Conservation (phyloP, 495 filamentous ascomycete species). For the Hypoxylon cercidicola region DNA sequence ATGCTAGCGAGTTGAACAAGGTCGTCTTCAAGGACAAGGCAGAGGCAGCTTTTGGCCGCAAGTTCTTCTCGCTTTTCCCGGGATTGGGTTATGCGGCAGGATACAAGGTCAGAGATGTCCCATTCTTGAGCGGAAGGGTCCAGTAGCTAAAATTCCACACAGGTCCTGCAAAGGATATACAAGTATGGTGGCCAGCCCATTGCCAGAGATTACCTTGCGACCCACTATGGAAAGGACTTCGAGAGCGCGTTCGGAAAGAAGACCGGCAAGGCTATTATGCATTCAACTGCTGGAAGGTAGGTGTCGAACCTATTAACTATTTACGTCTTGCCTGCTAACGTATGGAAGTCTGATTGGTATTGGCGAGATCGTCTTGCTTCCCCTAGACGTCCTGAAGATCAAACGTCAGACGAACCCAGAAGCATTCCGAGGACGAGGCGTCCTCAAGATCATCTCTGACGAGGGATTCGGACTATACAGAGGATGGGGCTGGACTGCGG, state of each 20-base stretch:
- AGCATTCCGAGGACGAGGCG: constrained; percentile 92
- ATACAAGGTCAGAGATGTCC: constrained; percentile 77
- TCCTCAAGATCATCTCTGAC: constrained; percentile 88
- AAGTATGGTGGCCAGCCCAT: constrained; percentile 99
- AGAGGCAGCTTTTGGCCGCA: constrained; percentile 69
- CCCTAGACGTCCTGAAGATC: constrained; percentile 98
- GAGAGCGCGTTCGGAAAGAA: constrained; percentile 92
- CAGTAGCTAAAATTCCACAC: constrained; percentile 10
- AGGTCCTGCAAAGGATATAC: constrained; percentile 94
- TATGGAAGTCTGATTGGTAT: constrained; percentile 84
- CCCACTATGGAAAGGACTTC: constrained; percentile 82
- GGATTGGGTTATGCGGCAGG: constrained; percentile 96
- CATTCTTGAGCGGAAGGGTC: background rate
- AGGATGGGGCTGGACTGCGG: constrained; percentile 97
- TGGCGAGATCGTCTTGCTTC: constrained; percentile 94
- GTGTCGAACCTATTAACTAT: constrained; percentile 8
- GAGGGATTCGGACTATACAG: constrained; percentile 97
- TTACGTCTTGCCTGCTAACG: constrained; percentile 24
- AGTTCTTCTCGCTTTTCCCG: constrained; percentile 96
- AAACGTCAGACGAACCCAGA: constrained; percentile 99
- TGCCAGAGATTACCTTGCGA: constrained; percentile 87
- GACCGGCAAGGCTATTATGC: constrained; percentile 97
- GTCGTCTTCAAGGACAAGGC: constrained; percentile 96
- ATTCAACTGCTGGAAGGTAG: constrained; percentile 92
- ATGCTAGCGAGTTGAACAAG: constrained; percentile 72